Conservation (phyloP, 768 basidiomycete genomes). For the Lactifluus echinatus region DNA sequence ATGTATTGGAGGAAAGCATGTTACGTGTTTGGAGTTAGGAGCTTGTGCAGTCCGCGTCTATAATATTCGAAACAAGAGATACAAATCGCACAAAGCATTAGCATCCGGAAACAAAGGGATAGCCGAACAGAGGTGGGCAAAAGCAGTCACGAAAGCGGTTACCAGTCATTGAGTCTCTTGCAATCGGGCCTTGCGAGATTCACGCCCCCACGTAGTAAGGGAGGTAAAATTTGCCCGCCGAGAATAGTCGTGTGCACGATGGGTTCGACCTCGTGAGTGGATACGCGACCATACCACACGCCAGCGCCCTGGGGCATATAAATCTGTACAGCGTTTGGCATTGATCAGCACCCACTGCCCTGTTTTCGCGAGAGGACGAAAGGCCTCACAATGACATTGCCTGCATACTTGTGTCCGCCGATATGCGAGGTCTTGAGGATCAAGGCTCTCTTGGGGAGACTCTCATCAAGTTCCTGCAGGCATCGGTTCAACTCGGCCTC, state of each 20-base stretch:
- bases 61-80: too few relatives aligned
- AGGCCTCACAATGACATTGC: conserved; percentile 75
- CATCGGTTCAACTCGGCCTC: conserved; percentile 44
- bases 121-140: neutral
- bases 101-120: neutral
- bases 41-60: too few relatives aligned
- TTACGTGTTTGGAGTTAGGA: too few relatives aligned
- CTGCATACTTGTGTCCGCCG: conserved; percentile 89
- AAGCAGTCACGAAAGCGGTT: conserved; percentile 14
- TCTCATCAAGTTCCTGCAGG: conserved; percentile 43
- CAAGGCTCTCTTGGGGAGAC: conserved; percentile 57
- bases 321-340: conserved; percentile 41
- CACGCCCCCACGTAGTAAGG: conserved; percentile 78
- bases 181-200: conserved; percentile 68
- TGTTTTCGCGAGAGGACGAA: neutral
- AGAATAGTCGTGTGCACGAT: conserved; percentile 86
- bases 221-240: conserved; percentile 73
- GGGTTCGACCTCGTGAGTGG: conserved; percentile 78
- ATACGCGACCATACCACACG: conserved; percentile 92
- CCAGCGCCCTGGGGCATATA: conserved; percentile 79
- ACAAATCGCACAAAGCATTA: neutral
- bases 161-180: conserved; percentile 68
- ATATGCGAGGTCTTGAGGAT: conserved; percentile 85
- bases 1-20: too few relatives aligned
- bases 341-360: neutral